phyloP scores from a whole-genome alignment of 352 stramenopile species.

The Aphanomyces invadans region DNA sequence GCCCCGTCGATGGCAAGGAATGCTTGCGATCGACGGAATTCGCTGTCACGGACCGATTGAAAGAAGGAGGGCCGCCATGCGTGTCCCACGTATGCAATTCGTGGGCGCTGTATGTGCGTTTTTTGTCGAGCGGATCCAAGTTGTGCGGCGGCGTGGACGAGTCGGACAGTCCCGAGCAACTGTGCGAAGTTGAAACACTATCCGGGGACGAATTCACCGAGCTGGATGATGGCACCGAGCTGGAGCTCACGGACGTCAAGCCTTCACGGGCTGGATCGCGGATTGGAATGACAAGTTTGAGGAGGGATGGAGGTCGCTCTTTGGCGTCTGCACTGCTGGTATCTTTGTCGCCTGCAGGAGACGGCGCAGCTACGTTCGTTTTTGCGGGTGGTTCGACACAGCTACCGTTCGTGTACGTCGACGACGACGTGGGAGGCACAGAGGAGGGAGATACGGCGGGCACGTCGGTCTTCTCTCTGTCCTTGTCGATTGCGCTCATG shows the following conservation, averaged over 20 bases:
- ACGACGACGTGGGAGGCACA: background rate
- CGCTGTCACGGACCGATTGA: conserved; percentile 13
- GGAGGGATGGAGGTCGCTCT: background rate
- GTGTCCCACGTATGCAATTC: background rate
- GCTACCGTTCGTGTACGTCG: background rate
- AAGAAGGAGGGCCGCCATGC: background rate
- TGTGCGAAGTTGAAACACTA: background rate
- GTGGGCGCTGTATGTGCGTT: conserved; percentile 17
- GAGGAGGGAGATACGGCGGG: background rate
- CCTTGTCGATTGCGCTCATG: conserved; percentile 21
- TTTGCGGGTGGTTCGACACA: background rate
- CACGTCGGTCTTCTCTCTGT: background rate
- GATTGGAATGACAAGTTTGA: conserved; percentile 5
- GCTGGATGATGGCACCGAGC: background rate
- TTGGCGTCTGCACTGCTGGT: background rate
- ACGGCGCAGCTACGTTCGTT: background rate
- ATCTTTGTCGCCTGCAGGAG: background rate
- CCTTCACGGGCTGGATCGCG: background rate
- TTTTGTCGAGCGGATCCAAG: background rate
- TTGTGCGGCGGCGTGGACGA: background rate
- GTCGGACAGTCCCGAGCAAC: background rate
- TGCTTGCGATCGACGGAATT: background rate
- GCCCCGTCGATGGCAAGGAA: conserved; percentile 1
- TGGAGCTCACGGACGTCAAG: conserved; percentile 4
- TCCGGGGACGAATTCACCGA: conserved; percentile 10